A percentile compares a stretch with the other conserved stretches of the same genome.
Evolutionary conservation across 2,329 filamentous ascomycete genomes (phyloP).

Genomic region (Colletotrichum viniferum): DNA sequence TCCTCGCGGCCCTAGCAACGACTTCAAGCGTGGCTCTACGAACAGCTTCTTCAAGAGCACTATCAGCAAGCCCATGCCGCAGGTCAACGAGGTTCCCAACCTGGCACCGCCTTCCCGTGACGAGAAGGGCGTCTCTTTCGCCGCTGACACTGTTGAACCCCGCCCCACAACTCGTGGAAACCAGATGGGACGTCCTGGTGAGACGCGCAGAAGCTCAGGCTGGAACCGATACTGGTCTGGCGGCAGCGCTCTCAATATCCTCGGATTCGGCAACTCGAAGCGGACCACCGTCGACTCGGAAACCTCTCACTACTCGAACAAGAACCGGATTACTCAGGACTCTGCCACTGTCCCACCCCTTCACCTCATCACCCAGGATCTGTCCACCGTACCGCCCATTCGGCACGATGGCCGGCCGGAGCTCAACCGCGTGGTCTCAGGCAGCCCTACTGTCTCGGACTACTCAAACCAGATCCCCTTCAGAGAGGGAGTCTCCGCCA

Average conservation of each 20-base stretch:
- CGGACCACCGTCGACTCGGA: constrained; percentile 60
- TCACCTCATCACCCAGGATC: constrained; percentile 65
- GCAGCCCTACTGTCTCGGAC: constrained; percentile 72
- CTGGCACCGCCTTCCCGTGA: constrained; percentile 30
- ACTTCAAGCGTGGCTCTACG: constrained; percentile 54
- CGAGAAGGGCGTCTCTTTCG: constrained; percentile 45
- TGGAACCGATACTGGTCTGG: constrained; percentile 83
- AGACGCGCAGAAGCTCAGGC: constrained; percentile 67
- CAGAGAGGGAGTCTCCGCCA: constrained; percentile 63
- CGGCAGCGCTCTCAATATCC: constrained; percentile 69
- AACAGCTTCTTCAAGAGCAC: constrained; percentile 65
- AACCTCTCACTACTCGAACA: constrained; percentile 61
- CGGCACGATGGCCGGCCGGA: constrained; percentile 67
- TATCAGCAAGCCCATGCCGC: constrained; percentile 66
- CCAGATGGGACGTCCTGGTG: constrained; percentile 38
- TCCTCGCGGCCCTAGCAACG: constrained; percentile 51
- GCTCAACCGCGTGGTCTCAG: constrained; percentile 70
- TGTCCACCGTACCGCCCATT: constrained; percentile 70
- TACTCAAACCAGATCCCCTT: constrained; percentile 56
- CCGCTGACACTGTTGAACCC: constrained; percentile 35
- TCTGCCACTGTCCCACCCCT: constrained; percentile 75
- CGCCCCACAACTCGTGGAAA: constrained; percentile 36
- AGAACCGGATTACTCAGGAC: constrained; percentile 61
- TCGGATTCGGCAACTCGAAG: constrained; percentile 60
- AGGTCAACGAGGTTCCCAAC: constrained; percentile 37